Percentiles rank a stretch among this genome's conserved stretches.
Conservation (phyloP, 371 early-diverging fungal genomes). For the Syncephalastrum monosporum region DNA sequence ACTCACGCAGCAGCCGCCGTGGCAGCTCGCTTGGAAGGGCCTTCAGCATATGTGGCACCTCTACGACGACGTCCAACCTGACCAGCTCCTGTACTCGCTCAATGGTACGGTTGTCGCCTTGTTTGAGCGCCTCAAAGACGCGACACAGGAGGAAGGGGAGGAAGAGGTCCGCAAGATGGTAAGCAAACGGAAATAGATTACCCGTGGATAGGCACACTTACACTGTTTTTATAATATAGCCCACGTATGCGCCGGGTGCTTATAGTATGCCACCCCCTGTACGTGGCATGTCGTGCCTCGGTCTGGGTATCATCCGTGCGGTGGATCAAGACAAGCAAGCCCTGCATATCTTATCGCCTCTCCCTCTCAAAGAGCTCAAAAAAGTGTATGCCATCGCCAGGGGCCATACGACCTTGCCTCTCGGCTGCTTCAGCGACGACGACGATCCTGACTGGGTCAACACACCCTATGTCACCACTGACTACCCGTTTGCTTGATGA, state of each 20-base stretch:
- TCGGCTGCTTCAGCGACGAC: constrained; percentile 16
- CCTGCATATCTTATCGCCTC: constrained; percentile 67
- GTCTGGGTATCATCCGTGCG: constrained; percentile 72
- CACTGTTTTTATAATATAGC: constrained; percentile 16
- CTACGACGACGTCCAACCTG: constrained; percentile 62
- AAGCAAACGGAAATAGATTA: background rate
- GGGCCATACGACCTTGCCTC: constrained; percentile 50
- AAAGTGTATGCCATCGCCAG: constrained; percentile 64
- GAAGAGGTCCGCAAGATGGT: background rate
- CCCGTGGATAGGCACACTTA: background rate
- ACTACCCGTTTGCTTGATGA: no score
- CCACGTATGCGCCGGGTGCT: background rate
- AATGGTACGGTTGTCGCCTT: constrained; percentile 77
- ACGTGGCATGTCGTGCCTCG: constrained; percentile 59
- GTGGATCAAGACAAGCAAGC: constrained; percentile 61
- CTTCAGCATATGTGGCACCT: constrained; percentile 54
- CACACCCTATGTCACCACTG: constrained; percentile 8
- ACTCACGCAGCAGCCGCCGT: constrained; percentile 56
- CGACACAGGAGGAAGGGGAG: background rate
- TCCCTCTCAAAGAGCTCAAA: constrained; percentile 43
- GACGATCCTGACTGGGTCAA: constrained; percentile 40
- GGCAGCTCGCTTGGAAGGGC: constrained; percentile 61
- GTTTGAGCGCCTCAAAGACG: constrained; percentile 42
- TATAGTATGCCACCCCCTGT: constrained; percentile 50
- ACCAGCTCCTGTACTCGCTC: constrained; percentile 71